These are phyloP conservation scores for Fusarium piperis DNA, from an alignment of 2,329 filamentous ascomycete genomes.

Conservation along the genomic window DNA sequence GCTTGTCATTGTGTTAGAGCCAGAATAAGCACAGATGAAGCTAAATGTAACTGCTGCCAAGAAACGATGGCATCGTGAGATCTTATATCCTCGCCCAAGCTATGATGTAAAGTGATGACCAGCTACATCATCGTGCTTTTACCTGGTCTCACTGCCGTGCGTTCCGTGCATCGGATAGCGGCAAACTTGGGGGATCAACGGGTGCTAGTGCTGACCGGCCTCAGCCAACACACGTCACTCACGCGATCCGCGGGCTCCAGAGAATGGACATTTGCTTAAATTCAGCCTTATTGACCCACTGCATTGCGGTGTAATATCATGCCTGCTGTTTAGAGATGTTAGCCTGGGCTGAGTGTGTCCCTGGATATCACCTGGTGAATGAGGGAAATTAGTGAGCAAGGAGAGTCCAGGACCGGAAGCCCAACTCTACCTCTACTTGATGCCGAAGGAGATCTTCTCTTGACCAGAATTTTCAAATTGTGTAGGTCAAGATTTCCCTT, in stretches of 20 bases:
- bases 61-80: neutral
- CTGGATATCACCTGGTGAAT: neutral
- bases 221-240: neutral
- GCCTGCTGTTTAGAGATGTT: neutral
- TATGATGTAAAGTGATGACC: neutral
- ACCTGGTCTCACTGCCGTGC: neutral
- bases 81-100: slow-evolving; percentile 12
- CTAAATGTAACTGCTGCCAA: neutral
- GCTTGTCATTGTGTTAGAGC: neutral
- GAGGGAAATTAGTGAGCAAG: neutral
- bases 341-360: neutral
- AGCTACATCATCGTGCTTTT: neutral
- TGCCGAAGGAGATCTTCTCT: neutral
- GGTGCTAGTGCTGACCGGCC: neutral
- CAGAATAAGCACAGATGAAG: neutral
- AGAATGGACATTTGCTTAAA: neutral
- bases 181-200: neutral
- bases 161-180: slow-evolving; percentile 1
- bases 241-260: neutral
- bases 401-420: neutral
- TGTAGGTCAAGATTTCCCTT: neutral
- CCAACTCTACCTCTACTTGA: neutral
- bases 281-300: neutral
- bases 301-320: neutral
- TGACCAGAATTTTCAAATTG: neutral